A percentile compares a stretch with the other conserved stretches of the same genome.
phyloP scores from a whole-genome alignment of 352 stramenopile genomes.

The Phytophthora hybrid region DNA sequence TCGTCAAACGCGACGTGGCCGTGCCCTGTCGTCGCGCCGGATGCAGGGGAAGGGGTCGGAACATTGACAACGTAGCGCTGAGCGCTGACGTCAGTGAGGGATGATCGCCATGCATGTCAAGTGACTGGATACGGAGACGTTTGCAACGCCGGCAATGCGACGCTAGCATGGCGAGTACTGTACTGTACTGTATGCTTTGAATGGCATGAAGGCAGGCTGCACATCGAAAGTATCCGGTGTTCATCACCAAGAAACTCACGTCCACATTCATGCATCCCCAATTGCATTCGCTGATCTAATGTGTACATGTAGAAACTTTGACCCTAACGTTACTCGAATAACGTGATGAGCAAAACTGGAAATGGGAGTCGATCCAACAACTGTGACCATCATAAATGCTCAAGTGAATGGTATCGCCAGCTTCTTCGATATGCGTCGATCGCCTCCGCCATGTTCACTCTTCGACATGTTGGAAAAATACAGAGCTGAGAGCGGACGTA shows the following conservation, averaged over 20 bases:
- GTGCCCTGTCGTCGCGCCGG: not conserved
- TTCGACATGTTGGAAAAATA: not conserved
- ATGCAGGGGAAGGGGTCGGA: constrained; percentile 17
- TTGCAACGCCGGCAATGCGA: constrained; percentile 13
- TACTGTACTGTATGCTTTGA: not conserved
- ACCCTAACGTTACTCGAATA: not conserved
- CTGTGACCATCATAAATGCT: not conserved
- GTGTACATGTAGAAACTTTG: not conserved
- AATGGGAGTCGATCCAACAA: no score
- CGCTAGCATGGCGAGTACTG: not conserved
- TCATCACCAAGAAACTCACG: not conserved
- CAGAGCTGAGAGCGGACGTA: not conserved
- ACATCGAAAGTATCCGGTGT: not conserved
- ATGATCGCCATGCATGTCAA: constrained; percentile 19
- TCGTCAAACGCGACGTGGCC: constrained; percentile 15
- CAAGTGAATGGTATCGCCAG: not conserved
- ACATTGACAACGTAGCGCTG: constrained; percentile 31
- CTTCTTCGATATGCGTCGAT: not conserved
- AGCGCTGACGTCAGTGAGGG: constrained; percentile 21
- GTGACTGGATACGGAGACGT: constrained; percentile 9
- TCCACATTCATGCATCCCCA: not conserved
- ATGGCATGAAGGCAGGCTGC: not conserved
- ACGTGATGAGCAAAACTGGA: no score
- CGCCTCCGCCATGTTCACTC: not conserved
- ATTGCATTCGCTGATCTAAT: not conserved